These are phyloP conservation scores for Fusarium duplospermum DNA, from an alignment of 2,329 filamentous ascomycete species.

Conservation along the genomic window DNA sequence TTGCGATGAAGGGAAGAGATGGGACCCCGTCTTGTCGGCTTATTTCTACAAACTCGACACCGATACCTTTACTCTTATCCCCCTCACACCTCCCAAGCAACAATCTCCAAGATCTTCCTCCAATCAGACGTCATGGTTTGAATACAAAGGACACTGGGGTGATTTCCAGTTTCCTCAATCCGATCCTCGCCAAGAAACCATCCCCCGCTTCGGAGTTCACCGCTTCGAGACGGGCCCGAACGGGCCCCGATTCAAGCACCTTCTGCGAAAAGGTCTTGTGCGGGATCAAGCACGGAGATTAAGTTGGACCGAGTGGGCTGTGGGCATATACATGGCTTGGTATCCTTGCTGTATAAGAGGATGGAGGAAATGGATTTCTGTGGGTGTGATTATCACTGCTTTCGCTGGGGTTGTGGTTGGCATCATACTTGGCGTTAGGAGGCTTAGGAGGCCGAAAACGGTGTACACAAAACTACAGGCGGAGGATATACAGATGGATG, in stretches of 20 bases:
- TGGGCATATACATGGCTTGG: constrained; percentile 42
- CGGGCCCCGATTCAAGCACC: constrained; percentile 48
- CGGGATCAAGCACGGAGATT: constrained; percentile 41
- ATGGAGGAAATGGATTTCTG: constrained; percentile 48
- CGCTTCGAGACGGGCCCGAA: constrained; percentile 49
- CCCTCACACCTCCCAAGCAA: constrained; percentile 26
- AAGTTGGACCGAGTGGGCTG: constrained; percentile 46
- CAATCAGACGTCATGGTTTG: constrained; percentile 50
- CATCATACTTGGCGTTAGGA: constrained; percentile 16
- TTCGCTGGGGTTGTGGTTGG: constrained; percentile 16
- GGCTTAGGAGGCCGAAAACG: constrained; percentile 14
- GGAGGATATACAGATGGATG: constrained; percentile 47
- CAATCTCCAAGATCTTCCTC: constrained; percentile 12
- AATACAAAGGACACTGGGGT: constrained; percentile 50
- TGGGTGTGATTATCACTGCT: constrained; percentile 27
- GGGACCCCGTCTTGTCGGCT: constrained; percentile 51
- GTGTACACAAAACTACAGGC: constrained; percentile 35
- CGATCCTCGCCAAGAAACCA: constrained; percentile 47
- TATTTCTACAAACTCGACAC: constrained; percentile 51
- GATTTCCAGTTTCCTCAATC: constrained; percentile 46
- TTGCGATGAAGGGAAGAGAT: constrained; percentile 48
- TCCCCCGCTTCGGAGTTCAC: constrained; percentile 48
- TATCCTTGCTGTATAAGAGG: constrained; percentile 51
- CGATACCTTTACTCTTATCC: constrained; percentile 34
- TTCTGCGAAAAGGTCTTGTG: constrained; percentile 47